phyloP scores from a whole-genome alignment of 768 basidiomycete species.

The Mycena sanguinolenta region DNA sequence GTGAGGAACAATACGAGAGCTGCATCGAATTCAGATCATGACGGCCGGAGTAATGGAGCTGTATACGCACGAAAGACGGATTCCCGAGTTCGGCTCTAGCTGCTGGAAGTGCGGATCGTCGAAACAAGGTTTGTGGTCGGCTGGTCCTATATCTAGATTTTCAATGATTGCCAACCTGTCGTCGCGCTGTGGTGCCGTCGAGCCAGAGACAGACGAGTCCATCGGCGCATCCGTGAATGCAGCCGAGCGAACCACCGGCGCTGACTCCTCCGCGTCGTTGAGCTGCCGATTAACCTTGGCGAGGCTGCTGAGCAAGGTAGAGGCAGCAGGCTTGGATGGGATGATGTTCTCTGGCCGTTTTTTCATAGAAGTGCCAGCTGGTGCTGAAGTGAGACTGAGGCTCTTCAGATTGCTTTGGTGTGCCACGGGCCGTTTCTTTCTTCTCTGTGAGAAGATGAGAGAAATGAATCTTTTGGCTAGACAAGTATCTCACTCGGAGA shows the following conservation, averaged over 20 bases:
- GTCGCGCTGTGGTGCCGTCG: constrained; percentile 57
- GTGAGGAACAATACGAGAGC: constrained; percentile 80
- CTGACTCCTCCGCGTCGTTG: constrained; percentile 22
- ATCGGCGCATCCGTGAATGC: constrained; percentile 55
- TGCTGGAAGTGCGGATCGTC: constrained; percentile 84
- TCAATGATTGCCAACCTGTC: constrained; percentile 81
- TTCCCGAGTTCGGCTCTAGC: constrained; percentile 93
- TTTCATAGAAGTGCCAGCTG: background rate
- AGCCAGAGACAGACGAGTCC: constrained; percentile 11
- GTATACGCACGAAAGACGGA: constrained; percentile 79
- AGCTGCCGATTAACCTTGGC: constrained; percentile 24
- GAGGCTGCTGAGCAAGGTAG: constrained; percentile 42
- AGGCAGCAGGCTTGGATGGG: constrained; percentile 57
- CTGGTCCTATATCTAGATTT: constrained; percentile 82
- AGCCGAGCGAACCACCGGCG: constrained; percentile 42
- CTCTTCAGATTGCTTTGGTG: constrained; percentile 19
- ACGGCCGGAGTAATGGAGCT: background rate
- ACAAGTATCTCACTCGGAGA: constrained; percentile 68
- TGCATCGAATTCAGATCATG: constrained; percentile 46
- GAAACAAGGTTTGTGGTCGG: constrained; percentile 74
- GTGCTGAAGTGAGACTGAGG: constrained; percentile 30
- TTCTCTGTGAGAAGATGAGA: constrained; percentile 28
- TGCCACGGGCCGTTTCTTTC: constrained; percentile 30
- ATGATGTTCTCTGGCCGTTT: constrained; percentile 16
- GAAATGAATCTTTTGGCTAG: constrained; percentile 51